Evolutionary conservation across 768 basidiomycete genomes (phyloP), one percentile per base, ranked within the genome.

Genomic region (Serpula lacrymans): DNA sequence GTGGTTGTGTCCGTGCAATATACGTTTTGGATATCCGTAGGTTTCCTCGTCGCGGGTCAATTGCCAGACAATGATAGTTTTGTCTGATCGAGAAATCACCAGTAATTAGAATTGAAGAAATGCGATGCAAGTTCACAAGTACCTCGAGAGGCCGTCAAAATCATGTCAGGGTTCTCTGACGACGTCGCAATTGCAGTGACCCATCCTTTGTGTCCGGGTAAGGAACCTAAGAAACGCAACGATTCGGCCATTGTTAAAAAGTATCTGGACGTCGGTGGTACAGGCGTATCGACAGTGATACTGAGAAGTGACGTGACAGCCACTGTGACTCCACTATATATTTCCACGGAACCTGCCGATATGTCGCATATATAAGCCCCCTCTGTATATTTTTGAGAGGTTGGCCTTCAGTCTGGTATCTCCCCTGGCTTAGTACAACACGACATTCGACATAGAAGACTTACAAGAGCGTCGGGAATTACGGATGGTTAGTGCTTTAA

Each of bases 21-120:
- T 89, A 62, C 87, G 84, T 75, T 98, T 98, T 47, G 96, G 95
- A 75, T 84, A 94, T 42, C 96, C 96, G 65, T 94, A 96, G 35
- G 80, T 70, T 51, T 86, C 82, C 51, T 93, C 87, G 46, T 88
- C 87, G 51, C 96, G 89, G 54, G 95, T 96, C 62, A 99, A 75
- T 65, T 92, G 88, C 96, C 96, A 99, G 62, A 97, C 93, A 63
- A 99, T 97, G 75, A 97, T 90, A 41, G 92, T 96, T 82, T 96
- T 98, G 86, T 99, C 96, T 95, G 64, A 48, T 50, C 48, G 53
- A n/a, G 49, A 54, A 52, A 50, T 31, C 44, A 45, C 41, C 45
- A 57, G 52, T 55, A 53, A 50, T 51, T 57, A 52, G 54, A 44
- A 37, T 48, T 43, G 30, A 43, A 42, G 17, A 30, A n/a, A 46